Evolutionary conservation across 495 filamentous ascomycete species (phyloP), one percentile per base, ranked within the genome.

Genomic region (Talaromyces trachyspermus): DNA sequence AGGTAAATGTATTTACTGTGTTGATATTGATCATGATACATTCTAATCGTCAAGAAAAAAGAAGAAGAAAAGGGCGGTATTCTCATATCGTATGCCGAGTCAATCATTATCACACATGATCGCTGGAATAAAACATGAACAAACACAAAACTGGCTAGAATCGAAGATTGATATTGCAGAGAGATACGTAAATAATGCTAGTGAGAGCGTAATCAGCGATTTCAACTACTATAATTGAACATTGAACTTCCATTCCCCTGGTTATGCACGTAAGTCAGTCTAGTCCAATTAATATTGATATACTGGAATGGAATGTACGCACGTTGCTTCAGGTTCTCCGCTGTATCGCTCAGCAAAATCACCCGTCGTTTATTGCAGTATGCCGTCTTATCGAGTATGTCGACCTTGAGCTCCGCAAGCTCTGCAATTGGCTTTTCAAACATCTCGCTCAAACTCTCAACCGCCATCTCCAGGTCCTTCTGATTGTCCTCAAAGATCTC

Each of bases 401-500:
- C 92, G 14, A 94, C 88, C 72, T 95, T 97, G 48, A 95, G 74
- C 14, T 81, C 77, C 9, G 86, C 76, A 4, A 98, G 74, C 52
- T 97, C 90, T 6, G 81, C 64, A 11, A 88, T 86, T 0, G 89
- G 87, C 69, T 94, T 95, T 74, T 97, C 92, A 57, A 98, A 98
- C 85, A 98, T 94, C 65, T 95, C 89, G 38, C 86, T 92, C 39
- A 98, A 71, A 49, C 82, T 87, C 68, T 98, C 92, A 5, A 97
- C 92, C 0, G 92, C 91, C 75, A 98, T 80, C 66, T 98, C 94
- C 19, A 98, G 69, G 60, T 98, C 94, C 64, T 95, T 95, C 61
- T 98, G 92, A 60, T 98, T 98, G 56, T 95, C 91, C 66, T 98
- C 92, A 53, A 98, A 98, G 43, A 98, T 97, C 61, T 90, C 88